Evolutionary conservation across 352 stramenopile species (phyloP).

Genomic region (Globisporangium paddicum): DNA sequence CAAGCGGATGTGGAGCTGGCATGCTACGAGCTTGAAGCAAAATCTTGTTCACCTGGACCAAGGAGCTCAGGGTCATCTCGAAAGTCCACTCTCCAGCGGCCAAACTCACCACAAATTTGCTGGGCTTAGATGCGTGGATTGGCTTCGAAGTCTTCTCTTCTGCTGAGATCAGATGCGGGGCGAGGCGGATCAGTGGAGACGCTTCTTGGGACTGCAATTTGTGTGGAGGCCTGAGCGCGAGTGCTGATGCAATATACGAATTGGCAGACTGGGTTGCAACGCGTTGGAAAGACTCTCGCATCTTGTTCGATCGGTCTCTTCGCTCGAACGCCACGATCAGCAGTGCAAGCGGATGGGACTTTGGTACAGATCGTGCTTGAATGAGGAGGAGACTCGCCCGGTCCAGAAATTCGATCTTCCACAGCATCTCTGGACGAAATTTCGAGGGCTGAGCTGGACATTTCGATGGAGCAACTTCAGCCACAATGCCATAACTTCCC

Average conservation of each 20-base stretch:
- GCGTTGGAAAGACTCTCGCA: background rate
- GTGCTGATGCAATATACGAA: background rate
- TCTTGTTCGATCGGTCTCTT: background rate
- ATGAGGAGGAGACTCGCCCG: background rate
- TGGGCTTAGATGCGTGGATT: no score
- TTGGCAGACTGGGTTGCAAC: background rate
- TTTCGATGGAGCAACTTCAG: background rate
- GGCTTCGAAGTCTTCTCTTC: background rate
- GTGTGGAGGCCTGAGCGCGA: background rate
- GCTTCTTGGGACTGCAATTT: background rate
- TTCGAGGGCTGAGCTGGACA: background rate
- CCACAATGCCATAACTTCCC: no score
- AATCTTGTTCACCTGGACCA: background rate
- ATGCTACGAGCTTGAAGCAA: background rate
- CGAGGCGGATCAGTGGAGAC: background rate
- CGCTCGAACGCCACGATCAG: conserved; percentile 3
- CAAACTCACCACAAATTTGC: background rate
- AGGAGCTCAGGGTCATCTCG: background rate
- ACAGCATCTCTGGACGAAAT: background rate
- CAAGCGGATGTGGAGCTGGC: background rate
- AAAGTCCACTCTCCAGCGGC: background rate
- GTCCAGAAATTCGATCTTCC: no score
- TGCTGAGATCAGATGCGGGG: background rate
- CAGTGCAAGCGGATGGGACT: conserved; percentile 2
- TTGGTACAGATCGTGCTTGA: background rate